A percentile compares a stretch with the other conserved stretches of the same genome.
Conservation (phyloP, 2,329 filamentous ascomycete species). For the Knufia fluminis region DNA sequence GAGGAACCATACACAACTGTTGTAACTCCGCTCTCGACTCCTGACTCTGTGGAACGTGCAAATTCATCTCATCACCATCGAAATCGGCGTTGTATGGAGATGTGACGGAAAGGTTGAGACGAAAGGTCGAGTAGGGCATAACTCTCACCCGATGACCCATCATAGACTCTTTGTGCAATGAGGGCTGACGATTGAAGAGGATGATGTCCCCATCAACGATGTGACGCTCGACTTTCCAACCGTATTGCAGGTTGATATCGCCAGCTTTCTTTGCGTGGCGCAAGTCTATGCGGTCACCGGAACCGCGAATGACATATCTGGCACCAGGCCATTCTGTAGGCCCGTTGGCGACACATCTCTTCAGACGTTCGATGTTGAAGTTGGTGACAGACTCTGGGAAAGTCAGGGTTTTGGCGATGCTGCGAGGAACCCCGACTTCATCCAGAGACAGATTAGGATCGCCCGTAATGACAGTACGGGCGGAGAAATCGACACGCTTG, state of each 20-base stretch:
- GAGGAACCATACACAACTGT: conserved; percentile 92
- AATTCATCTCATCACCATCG: conserved; percentile 99
- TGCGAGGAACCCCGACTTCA: conserved; percentile 91
- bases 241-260: conserved; percentile 81
- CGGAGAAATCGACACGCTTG: conserved; percentile 98
- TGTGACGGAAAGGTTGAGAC: conserved; percentile 92
- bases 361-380: conserved; percentile 92
- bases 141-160: conserved; percentile 97
- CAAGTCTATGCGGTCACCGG: conserved; percentile 88
- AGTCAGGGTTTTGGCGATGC: conserved; percentile 84
- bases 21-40: conserved; percentile 92
- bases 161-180: conserved; percentile 99
- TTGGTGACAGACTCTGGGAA: conserved; percentile 96
- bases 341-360: conserved; percentile 81
- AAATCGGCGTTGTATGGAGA: conserved; percentile 99
- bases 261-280: conserved; percentile 83
- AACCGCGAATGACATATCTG: conserved; percentile 89
- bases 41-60: conserved; percentile 96
- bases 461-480: conserved; percentile 98
- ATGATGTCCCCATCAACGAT: conserved; percentile 94
- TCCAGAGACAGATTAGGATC: conserved; percentile 94
- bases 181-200: conserved; percentile 99
- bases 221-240: conserved; percentile 98
- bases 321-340: conserved; percentile 93
- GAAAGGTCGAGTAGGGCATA: conserved; percentile 98